Evolutionary conservation across 805 yeast genomes (phyloP).

Genomic region (Ogataea zsoltii): DNA sequence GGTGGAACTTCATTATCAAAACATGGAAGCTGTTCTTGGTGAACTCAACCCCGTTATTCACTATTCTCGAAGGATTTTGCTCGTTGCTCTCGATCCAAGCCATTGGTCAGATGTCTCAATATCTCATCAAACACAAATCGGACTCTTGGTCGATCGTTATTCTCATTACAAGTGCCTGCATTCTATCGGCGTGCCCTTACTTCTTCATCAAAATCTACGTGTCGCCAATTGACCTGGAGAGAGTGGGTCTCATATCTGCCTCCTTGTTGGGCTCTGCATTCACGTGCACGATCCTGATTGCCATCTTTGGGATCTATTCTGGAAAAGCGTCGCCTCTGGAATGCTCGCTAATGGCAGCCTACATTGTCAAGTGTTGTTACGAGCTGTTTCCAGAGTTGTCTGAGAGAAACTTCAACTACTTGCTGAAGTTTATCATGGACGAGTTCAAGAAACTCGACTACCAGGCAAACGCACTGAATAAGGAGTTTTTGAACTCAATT

Average conservation of each 20-base stretch:
- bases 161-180: constrained; percentile 68
- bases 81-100: constrained; percentile 90
- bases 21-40: constrained; percentile 73
- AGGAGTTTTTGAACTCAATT: constrained; percentile 36
- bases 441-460: constrained; percentile 38
- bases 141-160: constrained; percentile 80
- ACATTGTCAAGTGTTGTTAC: constrained; percentile 89
- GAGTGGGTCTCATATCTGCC: constrained; percentile 71
- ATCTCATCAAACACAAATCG: constrained; percentile 62
- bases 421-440: constrained; percentile 37
- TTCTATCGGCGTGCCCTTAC: constrained; percentile 73
- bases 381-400: constrained; percentile 90
- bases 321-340: constrained; percentile 90
- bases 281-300: constrained; percentile 71
- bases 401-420: constrained; percentile 38
- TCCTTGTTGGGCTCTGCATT: constrained; percentile 84
- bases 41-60: constrained; percentile 86
- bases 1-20: constrained; percentile 44
- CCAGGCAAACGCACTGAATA: constrained; percentile 31
- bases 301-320: constrained; percentile 80
- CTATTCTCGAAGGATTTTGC: constrained; percentile 90
- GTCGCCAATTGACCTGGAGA: constrained; percentile 60
- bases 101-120: constrained; percentile 75
- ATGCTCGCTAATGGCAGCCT: constrained; percentile 80
- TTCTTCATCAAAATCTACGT: constrained; percentile 82